Percentiles rank a stretch among this genome's conserved stretches.
Evolutionary conservation across 306 rosid genomes (phyloP).

Genomic region (Lathyrus tuberosus): DNA sequence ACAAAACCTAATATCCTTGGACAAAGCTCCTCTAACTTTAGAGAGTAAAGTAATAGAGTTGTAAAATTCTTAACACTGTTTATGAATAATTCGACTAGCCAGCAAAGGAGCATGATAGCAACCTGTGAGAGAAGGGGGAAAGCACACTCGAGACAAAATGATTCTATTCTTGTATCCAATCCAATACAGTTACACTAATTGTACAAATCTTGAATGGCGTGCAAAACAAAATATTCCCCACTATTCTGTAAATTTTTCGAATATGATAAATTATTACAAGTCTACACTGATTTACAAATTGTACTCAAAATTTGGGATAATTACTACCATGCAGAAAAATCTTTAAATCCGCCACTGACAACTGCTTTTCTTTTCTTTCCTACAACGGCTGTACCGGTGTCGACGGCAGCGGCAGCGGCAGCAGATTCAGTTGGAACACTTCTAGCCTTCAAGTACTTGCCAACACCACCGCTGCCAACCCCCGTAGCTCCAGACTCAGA

Average conservation of each 20-base stretch:
- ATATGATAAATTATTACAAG: slow-evolving; percentile 32
- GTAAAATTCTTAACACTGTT: neutral
- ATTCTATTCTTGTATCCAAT: slow-evolving; percentile 32
- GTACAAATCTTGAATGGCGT: slow-evolving; percentile 39
- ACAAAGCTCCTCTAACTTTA: neutral
- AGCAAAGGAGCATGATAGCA: neutral
- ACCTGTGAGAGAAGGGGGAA: slow-evolving; percentile 18
- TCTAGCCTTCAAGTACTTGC: slow-evolving; percentile 81
- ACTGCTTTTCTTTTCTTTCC: slow-evolving; percentile 78
- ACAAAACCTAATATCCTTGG: neutral
- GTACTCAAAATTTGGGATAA: slow-evolving; percentile 39
- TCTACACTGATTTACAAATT: slow-evolving; percentile 33
- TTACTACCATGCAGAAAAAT: slow-evolving; percentile 89
- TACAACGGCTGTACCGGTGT: slow-evolving; percentile 42
- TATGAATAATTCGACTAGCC: too few relatives aligned
- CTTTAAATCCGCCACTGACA: slow-evolving; percentile 59
- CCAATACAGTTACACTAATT: slow-evolving; percentile 9
- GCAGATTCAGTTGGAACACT: slow-evolving; percentile 56
- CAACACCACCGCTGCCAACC: slow-evolving; percentile 68
- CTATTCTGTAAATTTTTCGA: slow-evolving; percentile 8
- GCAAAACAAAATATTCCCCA: slow-evolving; percentile 9
- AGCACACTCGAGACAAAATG: slow-evolving; percentile 32
- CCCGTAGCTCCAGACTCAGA: slow-evolving; percentile 54
- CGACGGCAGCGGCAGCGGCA: slow-evolving; percentile 29
- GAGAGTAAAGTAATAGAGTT: neutral